Percentiles rank a stretch among this genome's conserved stretches.
These are phyloP conservation scores for Voacanga thouarsii DNA, from an alignment of 257 asterid genomes.

Conservation along the genomic window DNA sequence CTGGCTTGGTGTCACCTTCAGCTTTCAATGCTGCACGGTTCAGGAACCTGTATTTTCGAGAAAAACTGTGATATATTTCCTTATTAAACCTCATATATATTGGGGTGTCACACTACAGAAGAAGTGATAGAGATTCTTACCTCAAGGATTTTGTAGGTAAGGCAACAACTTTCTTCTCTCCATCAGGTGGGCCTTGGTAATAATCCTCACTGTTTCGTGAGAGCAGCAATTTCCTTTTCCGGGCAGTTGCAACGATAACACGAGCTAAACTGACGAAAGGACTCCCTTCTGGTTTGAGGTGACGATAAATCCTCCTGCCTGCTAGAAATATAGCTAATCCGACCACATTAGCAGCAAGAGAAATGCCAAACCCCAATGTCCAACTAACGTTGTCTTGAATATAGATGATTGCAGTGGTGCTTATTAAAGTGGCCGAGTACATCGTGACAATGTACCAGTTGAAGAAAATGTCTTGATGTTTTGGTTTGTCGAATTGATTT, in stretches of 20 bases:
- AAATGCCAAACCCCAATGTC: constrained; percentile 31
- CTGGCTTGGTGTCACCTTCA: constrained; percentile 30
- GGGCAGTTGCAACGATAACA: constrained; percentile 45
- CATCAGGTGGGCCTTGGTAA: constrained; percentile 30
- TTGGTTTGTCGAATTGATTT: constrained; percentile 27
- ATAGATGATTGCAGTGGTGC: constrained; percentile 30
- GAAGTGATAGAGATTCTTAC: constrained; percentile 27
- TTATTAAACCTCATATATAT: too few relatives aligned
- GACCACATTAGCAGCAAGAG: constrained; percentile 22
- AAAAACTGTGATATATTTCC: too few relatives aligned
- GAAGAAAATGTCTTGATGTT: constrained; percentile 28
- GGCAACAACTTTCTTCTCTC: constrained; percentile 9
- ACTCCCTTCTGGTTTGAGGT: constrained; percentile 47
- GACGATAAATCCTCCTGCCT: constrained; percentile 29
- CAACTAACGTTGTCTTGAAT: constrained; percentile 37
- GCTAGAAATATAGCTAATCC: constrained; percentile 26
- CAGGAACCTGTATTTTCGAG: constrained; percentile 43
- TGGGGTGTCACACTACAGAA: background rate
- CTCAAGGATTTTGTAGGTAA: constrained; percentile 26
- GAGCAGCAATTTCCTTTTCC: constrained; percentile 38
- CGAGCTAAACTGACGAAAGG: constrained; percentile 55
- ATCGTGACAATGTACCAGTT: constrained; percentile 34
- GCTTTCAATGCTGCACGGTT: constrained; percentile 57
- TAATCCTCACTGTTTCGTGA: constrained; percentile 40
- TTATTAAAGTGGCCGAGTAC: constrained; percentile 22